These are phyloP conservation scores for Chrysopogon serrulatus DNA, from an alignment of 176 grass and related monocot species.

Conservation along the genomic window DNA sequence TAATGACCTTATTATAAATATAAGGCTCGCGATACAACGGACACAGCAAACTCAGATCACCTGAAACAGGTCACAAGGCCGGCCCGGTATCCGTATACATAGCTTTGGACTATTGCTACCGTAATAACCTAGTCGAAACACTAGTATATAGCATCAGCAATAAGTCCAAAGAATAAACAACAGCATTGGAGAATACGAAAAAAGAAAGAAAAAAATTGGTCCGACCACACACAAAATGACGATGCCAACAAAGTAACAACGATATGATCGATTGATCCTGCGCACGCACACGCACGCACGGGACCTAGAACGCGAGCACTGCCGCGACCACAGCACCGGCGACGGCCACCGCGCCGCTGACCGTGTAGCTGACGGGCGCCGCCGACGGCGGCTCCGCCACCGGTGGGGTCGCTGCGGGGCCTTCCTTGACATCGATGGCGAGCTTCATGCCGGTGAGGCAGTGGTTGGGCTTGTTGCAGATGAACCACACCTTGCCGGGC, in stretches of 20 bases:
- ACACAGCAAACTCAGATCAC: not conserved
- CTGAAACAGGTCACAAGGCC: not conserved
- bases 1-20: not conserved
- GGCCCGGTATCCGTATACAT: not conserved
- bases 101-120: not conserved
- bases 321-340: not conserved
- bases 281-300: too few relatives aligned
- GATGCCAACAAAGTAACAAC: not conserved
- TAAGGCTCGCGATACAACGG: not conserved
- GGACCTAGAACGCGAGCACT: not conserved
- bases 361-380: not conserved
- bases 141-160: not conserved
- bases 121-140: not conserved
- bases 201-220: too few relatives aligned
- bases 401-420: not conserved
- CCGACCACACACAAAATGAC: too few relatives aligned
- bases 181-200: not conserved
- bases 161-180: not conserved
- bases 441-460: constrained; percentile 1
- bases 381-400: too few relatives aligned
- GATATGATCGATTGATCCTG: not conserved
- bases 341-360: not conserved
- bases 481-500: not conserved
- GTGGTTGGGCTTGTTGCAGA: not conserved
- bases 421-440: not conserved